Evolutionary conservation across 306 rosid species (phyloP), one percentile per base, ranked within the genome.

Genomic region (Vigna trinervia): DNA sequence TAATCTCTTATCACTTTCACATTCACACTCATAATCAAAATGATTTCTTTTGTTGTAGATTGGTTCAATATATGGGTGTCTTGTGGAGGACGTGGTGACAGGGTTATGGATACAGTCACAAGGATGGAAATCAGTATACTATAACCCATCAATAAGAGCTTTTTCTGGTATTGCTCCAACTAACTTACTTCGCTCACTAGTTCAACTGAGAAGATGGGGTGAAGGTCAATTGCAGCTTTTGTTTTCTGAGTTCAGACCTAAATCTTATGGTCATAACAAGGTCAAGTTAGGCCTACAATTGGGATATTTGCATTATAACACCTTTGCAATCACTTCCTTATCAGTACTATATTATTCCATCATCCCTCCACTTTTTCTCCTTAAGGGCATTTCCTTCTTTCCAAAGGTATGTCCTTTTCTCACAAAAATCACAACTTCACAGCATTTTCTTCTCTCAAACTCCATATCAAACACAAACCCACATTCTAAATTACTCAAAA

Each of bases 51-150:
- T 4, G 0, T 48, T 71, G 58, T 19, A 79, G 83, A 71, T 79
- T 71, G 83, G 83, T 22, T 2, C 47, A 39, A 4, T 4, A 15
- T 79, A 79, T 51, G 73, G 47, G 8, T 10, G 50, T 39, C 15
- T 38, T 12, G 66, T 71, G 23, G 78, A 79, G 58, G 83, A 79
- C 23, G 38, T 79, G 47, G 53, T 79, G 9, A 79, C 83, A 39
- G 93, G 95, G 59, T 12, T 89, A 45, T 67, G 81, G 8, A 92
- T 88, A 47, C 89, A 85, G 47, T 14, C 74, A 46, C 84, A 50
- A 26, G 90, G 97, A 77, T 88, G 95, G 97, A 92, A 85, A 84
- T 92, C 95, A 39, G 84, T 83, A 57, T 88, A 58, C 72, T 90
- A 46, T 64, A 87, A 74, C 53, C 97, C 95, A 57, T 4, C 59